Percentiles rank a stretch among this genome's conserved stretches.
phyloP scores from a whole-genome alignment of 2,329 filamentous ascomycete species.

The Colletotrichum sp. region DNA sequence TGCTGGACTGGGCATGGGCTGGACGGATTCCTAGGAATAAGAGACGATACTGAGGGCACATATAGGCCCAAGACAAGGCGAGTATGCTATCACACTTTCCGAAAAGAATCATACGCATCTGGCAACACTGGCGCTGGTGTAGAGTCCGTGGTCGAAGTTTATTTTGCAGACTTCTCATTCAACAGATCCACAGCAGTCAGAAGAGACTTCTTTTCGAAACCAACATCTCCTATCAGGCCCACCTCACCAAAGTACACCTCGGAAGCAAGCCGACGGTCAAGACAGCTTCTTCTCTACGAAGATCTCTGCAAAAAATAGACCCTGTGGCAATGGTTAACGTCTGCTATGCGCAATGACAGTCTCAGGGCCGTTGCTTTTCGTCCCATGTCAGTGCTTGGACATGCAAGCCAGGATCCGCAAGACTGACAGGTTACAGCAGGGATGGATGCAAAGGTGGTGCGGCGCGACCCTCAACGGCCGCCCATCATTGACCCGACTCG shows the following conservation, averaged over 20 bases:
- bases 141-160: not conserved
- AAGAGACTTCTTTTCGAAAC: not conserved
- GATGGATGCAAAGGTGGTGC: slow-evolving; percentile 1
- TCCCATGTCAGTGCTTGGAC: slow-evolving; percentile 20
- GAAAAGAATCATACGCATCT: not conserved
- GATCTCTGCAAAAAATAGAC: not conserved
- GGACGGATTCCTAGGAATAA: not conserved
- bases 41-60: slow-evolving; percentile 5
- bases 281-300: not conserved
- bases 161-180: not conserved
- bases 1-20: slow-evolving; percentile 11
- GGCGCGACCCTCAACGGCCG: not conserved
- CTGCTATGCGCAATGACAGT: not conserved
- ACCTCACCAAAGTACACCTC: not conserved
- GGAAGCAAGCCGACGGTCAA: not conserved
- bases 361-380: not conserved
- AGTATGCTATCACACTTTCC: not conserved
- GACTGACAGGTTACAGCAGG: slow-evolving; percentile 10
- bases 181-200: not conserved
- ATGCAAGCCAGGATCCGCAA: slow-evolving; percentile 4
- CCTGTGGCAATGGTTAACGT: not conserved
- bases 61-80: not conserved
- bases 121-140: not conserved
- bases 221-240: not conserved
- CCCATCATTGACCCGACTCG: not conserved